These are phyloP conservation scores for Lathyrus oleraceus DNA, from an alignment of 306 rosid genomes.

Conservation along the genomic window DNA sequence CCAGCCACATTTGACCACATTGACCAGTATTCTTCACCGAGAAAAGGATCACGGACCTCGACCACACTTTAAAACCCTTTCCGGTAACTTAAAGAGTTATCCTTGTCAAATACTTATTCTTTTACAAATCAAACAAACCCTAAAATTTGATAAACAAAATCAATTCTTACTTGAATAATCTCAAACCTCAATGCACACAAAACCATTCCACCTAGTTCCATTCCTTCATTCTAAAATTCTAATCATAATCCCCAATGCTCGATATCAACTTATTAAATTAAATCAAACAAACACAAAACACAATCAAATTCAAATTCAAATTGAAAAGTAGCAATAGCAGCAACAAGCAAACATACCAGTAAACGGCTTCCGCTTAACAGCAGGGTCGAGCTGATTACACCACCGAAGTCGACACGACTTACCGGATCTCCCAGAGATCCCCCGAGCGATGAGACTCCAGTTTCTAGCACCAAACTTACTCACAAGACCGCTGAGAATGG, in stretches of 20 bases:
- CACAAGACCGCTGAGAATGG: constrained; percentile 71
- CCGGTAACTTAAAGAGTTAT: neutral
- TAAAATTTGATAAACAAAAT: neutral
- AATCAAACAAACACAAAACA: neutral
- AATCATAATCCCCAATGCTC: neutral
- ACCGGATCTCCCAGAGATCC: constrained; percentile 87
- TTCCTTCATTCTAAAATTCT: neutral
- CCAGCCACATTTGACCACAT: neutral
- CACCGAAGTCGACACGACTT: constrained; percentile 95
- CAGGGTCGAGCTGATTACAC: constrained; percentile 97
- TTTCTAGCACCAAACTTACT: constrained; percentile 88
- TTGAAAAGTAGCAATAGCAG: neutral
- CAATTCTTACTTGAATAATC: neutral
- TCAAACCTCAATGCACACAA: neutral
- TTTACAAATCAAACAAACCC: neutral
- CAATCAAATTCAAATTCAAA: constrained; percentile 15
- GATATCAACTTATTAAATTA: neutral
- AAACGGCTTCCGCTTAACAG: constrained; percentile 90
- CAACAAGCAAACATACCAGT: constrained; percentile 46
- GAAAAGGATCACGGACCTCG: too few species aligned
- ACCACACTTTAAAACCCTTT: neutral
- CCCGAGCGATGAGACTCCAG: constrained; percentile 94
- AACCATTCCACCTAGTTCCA: neutral
- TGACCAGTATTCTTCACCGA: neutral
- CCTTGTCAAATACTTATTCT: neutral